phyloP scores from a whole-genome alignment of 2,329 filamentous ascomycete species.

The Microsporum canis region DNA sequence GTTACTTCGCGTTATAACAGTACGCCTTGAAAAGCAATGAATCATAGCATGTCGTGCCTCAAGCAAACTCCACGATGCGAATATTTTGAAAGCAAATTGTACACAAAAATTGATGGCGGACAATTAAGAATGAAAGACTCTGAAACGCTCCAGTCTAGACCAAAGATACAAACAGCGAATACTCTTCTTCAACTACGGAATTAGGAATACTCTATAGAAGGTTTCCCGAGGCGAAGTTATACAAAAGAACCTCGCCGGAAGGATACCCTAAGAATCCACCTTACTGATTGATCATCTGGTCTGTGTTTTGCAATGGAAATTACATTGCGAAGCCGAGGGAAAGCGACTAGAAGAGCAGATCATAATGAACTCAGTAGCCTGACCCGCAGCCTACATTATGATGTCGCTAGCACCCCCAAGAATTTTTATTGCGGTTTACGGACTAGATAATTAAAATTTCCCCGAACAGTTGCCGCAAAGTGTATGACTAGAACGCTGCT shows the following conservation, averaged over 20 bases:
- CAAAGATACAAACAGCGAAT: neutral
- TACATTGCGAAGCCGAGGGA: neutral
- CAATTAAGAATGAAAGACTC: too few species aligned
- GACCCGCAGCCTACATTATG: neutral
- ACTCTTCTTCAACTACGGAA: neutral
- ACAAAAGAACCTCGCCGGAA: neutral
- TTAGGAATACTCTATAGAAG: neutral
- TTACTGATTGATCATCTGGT: neutral
- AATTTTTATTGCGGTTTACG: too few species aligned
- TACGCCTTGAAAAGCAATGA: too few species aligned
- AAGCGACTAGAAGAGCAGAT: neutral
- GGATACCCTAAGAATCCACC: neutral
- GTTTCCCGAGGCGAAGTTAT: neutral
- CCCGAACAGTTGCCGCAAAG: too few species aligned
- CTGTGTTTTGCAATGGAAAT: neutral
- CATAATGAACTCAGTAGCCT: neutral
- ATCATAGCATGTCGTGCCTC: too few species aligned
- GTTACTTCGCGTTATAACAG: too few species aligned
- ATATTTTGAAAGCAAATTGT: too few species aligned
- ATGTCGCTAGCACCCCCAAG: neutral
- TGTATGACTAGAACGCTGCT: too few species aligned
- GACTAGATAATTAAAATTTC: too few species aligned
- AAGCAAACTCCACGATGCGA: too few species aligned
- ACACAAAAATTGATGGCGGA: too few species aligned
- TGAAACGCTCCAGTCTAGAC: too few species aligned